phyloP scores from a whole-genome alignment of 768 basidiomycete species.

The Podaxis sp. region DNA sequence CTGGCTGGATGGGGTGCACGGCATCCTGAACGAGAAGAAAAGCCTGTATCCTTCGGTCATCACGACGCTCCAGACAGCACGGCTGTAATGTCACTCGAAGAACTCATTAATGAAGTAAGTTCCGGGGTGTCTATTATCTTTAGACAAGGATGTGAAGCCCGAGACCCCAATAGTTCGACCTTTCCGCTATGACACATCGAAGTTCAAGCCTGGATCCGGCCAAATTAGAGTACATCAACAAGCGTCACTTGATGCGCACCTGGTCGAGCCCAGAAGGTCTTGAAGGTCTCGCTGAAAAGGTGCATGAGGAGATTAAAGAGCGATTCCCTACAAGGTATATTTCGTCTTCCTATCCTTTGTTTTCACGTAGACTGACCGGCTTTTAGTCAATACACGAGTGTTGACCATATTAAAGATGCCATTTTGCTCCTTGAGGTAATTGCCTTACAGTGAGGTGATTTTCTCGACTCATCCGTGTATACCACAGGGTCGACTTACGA shows the following conservation, averaged over 20 bases:
- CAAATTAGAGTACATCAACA: constrained; percentile 89
- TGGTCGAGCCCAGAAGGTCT: constrained; percentile 50
- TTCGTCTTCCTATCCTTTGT: background rate
- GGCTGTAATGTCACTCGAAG: constrained; percentile 57
- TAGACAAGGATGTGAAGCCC: background rate
- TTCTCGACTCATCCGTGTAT: background rate
- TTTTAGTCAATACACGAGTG: constrained; percentile 45
- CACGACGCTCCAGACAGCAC: constrained; percentile 65
- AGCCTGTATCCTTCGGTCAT: constrained; percentile 19
- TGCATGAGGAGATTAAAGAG: constrained; percentile 49
- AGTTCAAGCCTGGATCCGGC: constrained; percentile 76
- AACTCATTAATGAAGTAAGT: constrained; percentile 61
- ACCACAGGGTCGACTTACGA: constrained; percentile 64
- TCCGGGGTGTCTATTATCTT: background rate
- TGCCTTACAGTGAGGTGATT: background rate
- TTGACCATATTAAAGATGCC: constrained; percentile 63
- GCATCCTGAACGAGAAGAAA: constrained; percentile 27
- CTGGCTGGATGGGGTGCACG: constrained; percentile 90
- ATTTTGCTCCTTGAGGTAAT: constrained; percentile 61
- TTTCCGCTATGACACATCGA: constrained; percentile 75
- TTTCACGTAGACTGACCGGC: background rate
- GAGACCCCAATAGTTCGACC: constrained; percentile 60
- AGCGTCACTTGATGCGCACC: constrained; percentile 70
- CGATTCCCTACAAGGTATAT: no score
- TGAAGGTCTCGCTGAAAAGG: constrained; percentile 51